A percentile compares a stretch with the other conserved stretches of the same genome.
Conservation (phyloP, 139 green algal genomes). For the Chlamydomonas sp. region DNA sequence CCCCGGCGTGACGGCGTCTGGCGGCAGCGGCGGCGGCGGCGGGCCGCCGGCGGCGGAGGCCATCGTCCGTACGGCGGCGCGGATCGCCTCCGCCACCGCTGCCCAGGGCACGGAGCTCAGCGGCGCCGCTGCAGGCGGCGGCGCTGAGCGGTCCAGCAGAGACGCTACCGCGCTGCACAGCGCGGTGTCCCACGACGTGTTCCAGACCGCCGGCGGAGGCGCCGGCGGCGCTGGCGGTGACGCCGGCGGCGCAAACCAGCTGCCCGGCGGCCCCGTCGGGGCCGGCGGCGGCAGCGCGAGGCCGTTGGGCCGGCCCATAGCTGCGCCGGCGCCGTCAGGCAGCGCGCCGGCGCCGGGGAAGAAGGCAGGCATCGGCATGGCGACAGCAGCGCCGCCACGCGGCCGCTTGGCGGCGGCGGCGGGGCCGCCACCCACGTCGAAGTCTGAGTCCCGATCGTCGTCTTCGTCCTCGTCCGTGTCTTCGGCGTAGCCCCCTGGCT, state of each 20-base stretch:
- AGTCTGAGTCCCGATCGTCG: background rate
- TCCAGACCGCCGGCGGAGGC: constrained; percentile 16
- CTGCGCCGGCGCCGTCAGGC: background rate
- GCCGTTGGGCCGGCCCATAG: background rate
- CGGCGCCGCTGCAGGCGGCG: background rate
- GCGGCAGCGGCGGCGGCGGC: background rate
- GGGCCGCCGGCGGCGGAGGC: background rate
- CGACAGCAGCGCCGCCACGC: background rate
- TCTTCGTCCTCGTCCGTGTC: constrained; percentile 1
- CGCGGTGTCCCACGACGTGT: constrained; percentile 21
- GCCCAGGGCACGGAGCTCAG: constrained; percentile 17
- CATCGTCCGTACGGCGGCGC: background rate
- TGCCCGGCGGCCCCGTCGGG: background rate
- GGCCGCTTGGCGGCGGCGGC: background rate
- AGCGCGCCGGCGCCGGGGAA: background rate
- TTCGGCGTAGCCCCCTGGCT: constrained; percentile 20
- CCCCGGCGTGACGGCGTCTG: background rate
- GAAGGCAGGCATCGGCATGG: constrained; percentile 7
- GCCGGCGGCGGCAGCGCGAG: background rate
- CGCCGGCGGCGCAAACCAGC: constrained; percentile 18
- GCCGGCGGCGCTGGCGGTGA: background rate
- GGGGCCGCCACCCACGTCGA: background rate
- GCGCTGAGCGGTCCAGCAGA: background rate
- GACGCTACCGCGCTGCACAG: constrained; percentile 20
- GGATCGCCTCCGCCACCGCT: constrained; percentile 7